Evolutionary conservation across 139 green algal genomes (phyloP).

Genomic region (Micractinium conductrix): DNA sequence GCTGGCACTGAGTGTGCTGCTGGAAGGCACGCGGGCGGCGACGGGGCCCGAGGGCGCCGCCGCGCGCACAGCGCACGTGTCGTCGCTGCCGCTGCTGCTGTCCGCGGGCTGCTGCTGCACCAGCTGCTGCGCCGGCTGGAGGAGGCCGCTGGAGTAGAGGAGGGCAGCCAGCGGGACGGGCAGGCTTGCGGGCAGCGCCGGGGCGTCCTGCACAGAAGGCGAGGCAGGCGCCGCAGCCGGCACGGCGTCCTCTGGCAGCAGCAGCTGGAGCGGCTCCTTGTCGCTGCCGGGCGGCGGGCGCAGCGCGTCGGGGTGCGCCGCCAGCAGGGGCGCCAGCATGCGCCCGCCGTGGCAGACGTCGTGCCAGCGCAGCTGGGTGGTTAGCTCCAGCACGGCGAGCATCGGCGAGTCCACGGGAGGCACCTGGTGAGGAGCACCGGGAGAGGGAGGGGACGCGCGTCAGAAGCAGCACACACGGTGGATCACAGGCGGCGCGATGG

Average conservation of each 20-base stretch:
- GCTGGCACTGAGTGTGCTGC: too few relatives aligned
- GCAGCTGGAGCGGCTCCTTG: not conserved
- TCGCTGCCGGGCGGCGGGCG: not conserved
- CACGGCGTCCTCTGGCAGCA: not conserved
- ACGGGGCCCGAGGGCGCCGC: too few relatives aligned
- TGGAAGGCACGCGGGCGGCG: too few relatives aligned
- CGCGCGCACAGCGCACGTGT: not conserved
- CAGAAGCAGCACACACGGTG: too few relatives aligned
- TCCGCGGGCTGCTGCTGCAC: not conserved
- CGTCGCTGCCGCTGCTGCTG: not conserved
- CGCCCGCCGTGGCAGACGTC: conserved; percentile 40
- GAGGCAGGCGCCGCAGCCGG: not conserved
- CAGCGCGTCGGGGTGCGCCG: not conserved
- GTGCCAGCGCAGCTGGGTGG: conserved; percentile 47
- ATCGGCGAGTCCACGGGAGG: conserved; percentile 42
- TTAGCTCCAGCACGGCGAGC: conserved; percentile 50
- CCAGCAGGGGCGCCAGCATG: conserved; percentile 30
- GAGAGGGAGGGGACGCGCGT: not conserved
- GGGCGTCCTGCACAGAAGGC: not conserved
- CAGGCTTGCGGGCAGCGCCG: not conserved
- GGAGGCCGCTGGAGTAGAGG: not conserved
- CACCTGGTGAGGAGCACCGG: not conserved
- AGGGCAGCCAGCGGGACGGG: not conserved
- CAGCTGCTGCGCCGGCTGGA: not conserved
- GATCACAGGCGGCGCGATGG: too few relatives aligned